A percentile compares a stretch with the other conserved stretches of the same genome.
These are phyloP conservation scores for Magnolia officinalis DNA, from an alignment of 164 flowering plant genomes.

Conservation along the genomic window DNA sequence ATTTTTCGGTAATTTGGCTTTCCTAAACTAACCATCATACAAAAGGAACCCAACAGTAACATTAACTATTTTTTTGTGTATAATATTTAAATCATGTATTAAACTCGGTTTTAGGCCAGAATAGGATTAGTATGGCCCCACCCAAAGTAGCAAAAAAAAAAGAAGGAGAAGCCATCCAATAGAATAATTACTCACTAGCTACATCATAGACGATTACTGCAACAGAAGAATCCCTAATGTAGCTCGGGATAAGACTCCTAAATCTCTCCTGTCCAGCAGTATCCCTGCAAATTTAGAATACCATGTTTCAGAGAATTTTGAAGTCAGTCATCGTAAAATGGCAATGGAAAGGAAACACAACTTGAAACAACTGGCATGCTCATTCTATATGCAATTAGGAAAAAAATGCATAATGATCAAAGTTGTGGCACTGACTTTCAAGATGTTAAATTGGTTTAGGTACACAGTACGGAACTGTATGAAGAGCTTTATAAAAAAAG, in stretches of 20 bases:
- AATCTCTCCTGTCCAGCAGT: constrained; percentile 96
- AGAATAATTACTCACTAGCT: constrained; percentile 48
- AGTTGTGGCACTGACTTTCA: not conserved
- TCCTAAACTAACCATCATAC: too few relatives aligned
- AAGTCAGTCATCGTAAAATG: not conserved
- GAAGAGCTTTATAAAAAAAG: not conserved
- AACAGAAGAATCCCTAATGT: constrained; percentile 94
- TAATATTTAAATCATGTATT: too few relatives aligned
- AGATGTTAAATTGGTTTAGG: not conserved
- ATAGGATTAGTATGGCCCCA: too few relatives aligned
- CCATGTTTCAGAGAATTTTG: not conserved
- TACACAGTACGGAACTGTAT: not conserved
- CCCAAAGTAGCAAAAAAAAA: not conserved
- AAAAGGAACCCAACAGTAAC: too few relatives aligned
- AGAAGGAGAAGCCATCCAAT: not conserved
- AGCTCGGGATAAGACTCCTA: constrained; percentile 91
- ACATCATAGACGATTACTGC: constrained; percentile 89
- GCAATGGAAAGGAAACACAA: not conserved
- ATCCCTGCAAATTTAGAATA: constrained; percentile 50
- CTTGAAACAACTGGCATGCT: not conserved
- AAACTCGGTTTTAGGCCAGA: too few relatives aligned
- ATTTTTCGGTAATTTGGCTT: too few relatives aligned
- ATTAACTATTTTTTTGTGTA: too few relatives aligned
- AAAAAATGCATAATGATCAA: not conserved
- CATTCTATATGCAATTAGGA: not conserved